Conservation (phyloP, 2,329 filamentous ascomycete genomes). For the Paecilomyces variotii region DNA sequence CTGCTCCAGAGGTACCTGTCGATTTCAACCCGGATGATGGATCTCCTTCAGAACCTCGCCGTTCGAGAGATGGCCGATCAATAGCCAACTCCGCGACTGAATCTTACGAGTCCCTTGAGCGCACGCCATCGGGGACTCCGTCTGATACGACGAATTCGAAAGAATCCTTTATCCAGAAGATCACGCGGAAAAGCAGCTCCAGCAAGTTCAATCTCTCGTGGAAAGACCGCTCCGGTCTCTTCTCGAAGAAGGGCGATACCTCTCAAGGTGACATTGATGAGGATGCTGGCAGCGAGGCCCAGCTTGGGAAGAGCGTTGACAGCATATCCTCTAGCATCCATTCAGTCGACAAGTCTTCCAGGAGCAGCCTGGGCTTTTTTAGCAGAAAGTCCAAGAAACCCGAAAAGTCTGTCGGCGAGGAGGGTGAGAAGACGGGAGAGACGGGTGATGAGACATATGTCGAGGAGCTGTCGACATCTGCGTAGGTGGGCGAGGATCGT, state of each 20-base stretch:
- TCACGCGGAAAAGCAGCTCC: conserved; percentile 43
- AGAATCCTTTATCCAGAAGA: conserved; percentile 45
- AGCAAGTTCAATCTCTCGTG: conserved; percentile 45
- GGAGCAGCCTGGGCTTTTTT: conserved; percentile 40
- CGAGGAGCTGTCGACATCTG: conserved; percentile 20
- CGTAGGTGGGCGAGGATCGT: neutral
- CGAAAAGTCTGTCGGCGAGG: conserved; percentile 35
- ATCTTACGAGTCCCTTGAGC: conserved; percentile 41
- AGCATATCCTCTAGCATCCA: conserved; percentile 32
- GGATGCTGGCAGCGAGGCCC: conserved; percentile 30
- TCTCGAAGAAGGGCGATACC: conserved; percentile 39
- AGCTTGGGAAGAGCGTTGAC: conserved; percentile 37
- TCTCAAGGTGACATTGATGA: conserved; percentile 38
- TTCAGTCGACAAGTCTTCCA: conserved; percentile 35
- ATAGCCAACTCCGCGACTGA: conserved; percentile 39
- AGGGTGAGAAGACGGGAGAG: conserved; percentile 36
- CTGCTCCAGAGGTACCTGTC: conserved; percentile 12
- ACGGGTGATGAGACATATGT: conserved; percentile 34
- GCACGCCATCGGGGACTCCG: conserved; percentile 35
- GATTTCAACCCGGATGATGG: conserved; percentile 27
- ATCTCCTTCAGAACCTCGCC: conserved; percentile 38
- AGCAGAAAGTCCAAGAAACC: conserved; percentile 40
- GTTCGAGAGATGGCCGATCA: conserved; percentile 37
- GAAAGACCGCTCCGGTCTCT: conserved; percentile 42
- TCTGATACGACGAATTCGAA: conserved; percentile 34